Evolutionary conservation across 78 protist species (phyloP).

Genomic region (Speleostelium caveatum): DNA sequence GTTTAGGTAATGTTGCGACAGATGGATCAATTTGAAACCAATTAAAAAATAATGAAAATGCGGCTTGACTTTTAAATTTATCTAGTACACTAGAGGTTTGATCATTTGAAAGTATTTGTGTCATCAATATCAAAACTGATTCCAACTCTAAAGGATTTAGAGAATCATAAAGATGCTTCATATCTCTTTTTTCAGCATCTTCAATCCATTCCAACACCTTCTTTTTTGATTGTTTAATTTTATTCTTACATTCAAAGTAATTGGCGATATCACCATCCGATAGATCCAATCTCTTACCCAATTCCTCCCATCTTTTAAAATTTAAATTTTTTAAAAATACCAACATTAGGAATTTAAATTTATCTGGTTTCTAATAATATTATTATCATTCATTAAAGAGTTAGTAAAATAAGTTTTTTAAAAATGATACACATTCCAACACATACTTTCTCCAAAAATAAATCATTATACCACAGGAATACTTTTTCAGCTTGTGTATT

Average conservation of each 20-base stretch:
- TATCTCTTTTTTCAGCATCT: not conserved
- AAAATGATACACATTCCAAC: not conserved
- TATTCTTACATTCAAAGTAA: too few relatives aligned
- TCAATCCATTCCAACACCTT: not conserved
- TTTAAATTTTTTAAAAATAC: too few relatives aligned
- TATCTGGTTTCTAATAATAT: not conserved
- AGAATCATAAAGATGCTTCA: not conserved
- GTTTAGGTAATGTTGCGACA: too few relatives aligned
- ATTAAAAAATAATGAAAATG: not conserved
- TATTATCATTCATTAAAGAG: too few relatives aligned
- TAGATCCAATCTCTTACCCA: not conserved
- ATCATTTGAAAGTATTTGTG: not conserved
- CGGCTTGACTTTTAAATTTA: not conserved
- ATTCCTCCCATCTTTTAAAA: not conserved
- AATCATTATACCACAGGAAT: not conserved
- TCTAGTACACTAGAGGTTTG: not conserved
- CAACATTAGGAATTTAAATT: not conserved
- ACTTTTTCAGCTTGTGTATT: too few relatives aligned
- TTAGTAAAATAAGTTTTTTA: too few relatives aligned
- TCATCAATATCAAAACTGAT: not conserved
- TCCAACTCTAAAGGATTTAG: not conserved
- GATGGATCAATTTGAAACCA: not conserved
- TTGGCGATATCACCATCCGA: not conserved
- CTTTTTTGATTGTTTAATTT: not conserved
- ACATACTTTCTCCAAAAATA: not conserved